Base-by-base conservation (phyloP, 78 protist species). In the Isochrysis galbana region DNA sequence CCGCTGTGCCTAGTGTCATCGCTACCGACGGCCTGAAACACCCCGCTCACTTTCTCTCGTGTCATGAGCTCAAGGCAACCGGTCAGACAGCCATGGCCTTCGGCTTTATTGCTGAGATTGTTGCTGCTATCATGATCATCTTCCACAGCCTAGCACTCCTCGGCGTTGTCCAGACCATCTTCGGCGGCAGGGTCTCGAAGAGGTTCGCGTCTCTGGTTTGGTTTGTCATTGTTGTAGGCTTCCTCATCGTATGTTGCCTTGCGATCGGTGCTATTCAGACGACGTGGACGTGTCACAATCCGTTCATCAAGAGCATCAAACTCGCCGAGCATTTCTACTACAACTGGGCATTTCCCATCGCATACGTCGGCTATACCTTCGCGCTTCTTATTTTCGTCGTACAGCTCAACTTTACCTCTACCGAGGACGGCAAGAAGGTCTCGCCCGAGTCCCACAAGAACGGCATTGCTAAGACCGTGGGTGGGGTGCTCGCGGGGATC, bases 1-100 rank as follows among this genome's bases (percentile, higher is more conserved):
- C 87, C 87, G 87, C 87, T 22, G 51, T 78, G 51, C 87, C 87
- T 21, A 38, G 87, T 32, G 87, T 78, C 38, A 41, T 78, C 87
- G 32, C 2, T 22, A 78, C 87, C 10, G 87, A 78, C 32, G 87
- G 61, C 61, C 61, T 51, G 29, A 51, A 51, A 14, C 61, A 51
- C 61, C 61, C 61, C 29, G 61, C 61, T 7, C 61, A 51, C 61
- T 51, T 51, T 14, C 61, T 51, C 61, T 14, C 7, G 61, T 51
- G 61, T 14, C 7, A 7, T 14, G 61, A 51, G 61, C 61, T 51
- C 61, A 51, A 51, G 61, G 14, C 7, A 14, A 14, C 61, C 29
- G 61, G 61, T 14, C 14, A 19, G 29, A 19, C 61, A 14, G 61
- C 61, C 61, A 51, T 51, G 61, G 7, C 61, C 61, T 14, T 51